Conservation (phyloP, 805 yeast species). For the Candida corydali region DNA sequence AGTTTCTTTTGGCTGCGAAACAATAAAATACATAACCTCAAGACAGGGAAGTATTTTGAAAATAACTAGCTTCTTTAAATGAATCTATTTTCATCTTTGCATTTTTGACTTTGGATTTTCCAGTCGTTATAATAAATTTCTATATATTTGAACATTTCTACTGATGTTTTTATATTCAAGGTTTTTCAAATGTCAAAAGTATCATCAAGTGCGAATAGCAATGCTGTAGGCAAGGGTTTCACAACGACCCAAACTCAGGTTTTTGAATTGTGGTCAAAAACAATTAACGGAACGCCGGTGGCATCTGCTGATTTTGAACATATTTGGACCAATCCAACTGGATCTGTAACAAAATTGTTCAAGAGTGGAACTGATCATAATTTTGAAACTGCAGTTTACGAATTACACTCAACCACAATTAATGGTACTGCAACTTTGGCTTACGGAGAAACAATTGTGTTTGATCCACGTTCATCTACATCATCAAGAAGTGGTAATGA, state of each 20-base stretch:
- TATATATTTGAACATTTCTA: no score
- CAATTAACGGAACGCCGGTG: background rate
- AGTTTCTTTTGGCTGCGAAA: no score
- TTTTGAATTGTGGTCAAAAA: background rate
- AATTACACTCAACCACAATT: background rate
- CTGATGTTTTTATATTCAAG: no score
- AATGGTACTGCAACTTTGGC: background rate
- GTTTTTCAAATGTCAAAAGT: constrained; percentile 1
- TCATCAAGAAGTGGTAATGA: background rate
- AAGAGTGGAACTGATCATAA: background rate
- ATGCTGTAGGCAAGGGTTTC: background rate
- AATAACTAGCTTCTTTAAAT: no score
- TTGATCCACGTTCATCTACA: background rate
- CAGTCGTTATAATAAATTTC: no score
- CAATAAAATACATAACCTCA: no score
- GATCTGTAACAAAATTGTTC: background rate
- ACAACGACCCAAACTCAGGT: background rate
- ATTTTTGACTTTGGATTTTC: no score
- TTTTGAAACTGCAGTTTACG: background rate
- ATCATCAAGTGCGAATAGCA: background rate
- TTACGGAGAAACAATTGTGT: background rate
- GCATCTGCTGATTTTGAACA: background rate
- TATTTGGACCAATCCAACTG: background rate
- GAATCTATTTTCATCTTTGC: no score
- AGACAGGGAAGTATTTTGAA: no score